Conservation (phyloP, 768 basidiomycete genomes). For the Obba rivulosa region DNA sequence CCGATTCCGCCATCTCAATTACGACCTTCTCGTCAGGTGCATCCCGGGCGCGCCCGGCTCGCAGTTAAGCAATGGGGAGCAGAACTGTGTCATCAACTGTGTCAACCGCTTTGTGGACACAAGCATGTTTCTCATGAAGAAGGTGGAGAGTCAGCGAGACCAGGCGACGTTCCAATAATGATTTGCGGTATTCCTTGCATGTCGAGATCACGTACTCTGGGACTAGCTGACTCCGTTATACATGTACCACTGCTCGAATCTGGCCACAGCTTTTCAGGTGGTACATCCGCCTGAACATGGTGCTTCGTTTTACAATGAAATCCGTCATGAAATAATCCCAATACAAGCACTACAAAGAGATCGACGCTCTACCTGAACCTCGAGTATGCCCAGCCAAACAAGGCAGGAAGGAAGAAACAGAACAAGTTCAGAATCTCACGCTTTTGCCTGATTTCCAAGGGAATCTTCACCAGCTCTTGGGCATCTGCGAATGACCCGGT, state of each 20-base stretch:
- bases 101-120: conserved; percentile 91
- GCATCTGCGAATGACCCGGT: conserved; percentile 39
- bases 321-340: too few relatives aligned
- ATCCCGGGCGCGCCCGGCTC: conserved; percentile 74
- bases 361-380: conserved; percentile 10
- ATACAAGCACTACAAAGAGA: too few relatives aligned
- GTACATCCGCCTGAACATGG: too few relatives aligned
- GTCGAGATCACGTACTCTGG: too few relatives aligned
- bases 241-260: not conserved
- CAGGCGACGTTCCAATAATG: conserved; percentile 24
- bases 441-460: conserved; percentile 47
- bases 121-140: conserved; percentile 74
- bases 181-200: not conserved
- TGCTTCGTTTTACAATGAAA: too few relatives aligned
- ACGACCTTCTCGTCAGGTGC: conserved; percentile 46
- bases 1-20: not conserved
- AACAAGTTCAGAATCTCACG: conserved; percentile 64
- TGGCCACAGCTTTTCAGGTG: not conserved
- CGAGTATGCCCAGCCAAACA: conserved; percentile 19
- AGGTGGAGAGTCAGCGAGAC: conserved; percentile 43
- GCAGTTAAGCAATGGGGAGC: conserved; percentile 74
- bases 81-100: conserved; percentile 81
- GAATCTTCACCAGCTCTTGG: conserved; percentile 41
- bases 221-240: not conserved
- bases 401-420: conserved; percentile 57